phyloP scores from a whole-genome alignment of 1,284 basidiomycete genomes.

The Cryptococcus wingfieldii region DNA sequence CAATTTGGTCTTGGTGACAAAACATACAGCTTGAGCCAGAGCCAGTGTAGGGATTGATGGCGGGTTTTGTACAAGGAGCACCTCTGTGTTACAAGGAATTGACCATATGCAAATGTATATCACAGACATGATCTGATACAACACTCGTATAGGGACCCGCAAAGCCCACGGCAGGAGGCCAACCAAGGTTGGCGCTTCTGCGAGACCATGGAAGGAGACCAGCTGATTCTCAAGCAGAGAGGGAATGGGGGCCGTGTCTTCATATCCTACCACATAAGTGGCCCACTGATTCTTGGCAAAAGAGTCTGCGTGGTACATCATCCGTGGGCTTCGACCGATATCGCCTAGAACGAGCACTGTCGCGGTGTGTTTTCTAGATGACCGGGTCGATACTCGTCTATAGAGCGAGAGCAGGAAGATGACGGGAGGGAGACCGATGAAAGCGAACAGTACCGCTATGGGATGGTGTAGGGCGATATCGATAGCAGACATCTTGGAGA shows the following conservation, averaged over 20 bases:
- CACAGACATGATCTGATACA: conserved; percentile 63
- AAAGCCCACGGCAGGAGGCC: conserved; percentile 64
- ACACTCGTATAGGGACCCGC: conserved; percentile 74
- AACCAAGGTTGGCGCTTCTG: conserved; percentile 61
- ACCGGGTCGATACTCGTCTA: conserved; percentile 14
- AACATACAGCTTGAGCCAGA: conserved; percentile 70
- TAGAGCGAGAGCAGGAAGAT: conserved; percentile 10
- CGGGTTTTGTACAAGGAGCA: conserved; percentile 93
- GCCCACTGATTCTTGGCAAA: conserved; percentile 76
- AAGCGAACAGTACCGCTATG: conserved; percentile 13
- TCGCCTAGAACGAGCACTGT: conserved; percentile 92
- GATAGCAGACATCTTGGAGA: no score
- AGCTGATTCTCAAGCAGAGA: conserved; percentile 62
- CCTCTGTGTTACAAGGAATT: conserved; percentile 69
- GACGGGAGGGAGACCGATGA: conserved; percentile 8
- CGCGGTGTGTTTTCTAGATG: conserved; percentile 52
- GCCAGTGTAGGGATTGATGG: conserved; percentile 92
- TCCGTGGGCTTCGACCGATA: conserved; percentile 88
- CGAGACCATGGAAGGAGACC: conserved; percentile 64
- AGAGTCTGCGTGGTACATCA: conserved; percentile 98
- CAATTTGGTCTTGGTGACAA: conserved; percentile 68
- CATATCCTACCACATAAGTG: conserved; percentile 81
- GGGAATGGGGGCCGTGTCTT: conserved; percentile 68
- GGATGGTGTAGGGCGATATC: background rate
- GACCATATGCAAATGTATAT: conserved; percentile 57